Percentiles rank a stretch among this genome's conserved stretches.
These are phyloP conservation scores for Cyberlindnera maclurae DNA, from an alignment of 805 yeast species.

Conservation along the genomic window DNA sequence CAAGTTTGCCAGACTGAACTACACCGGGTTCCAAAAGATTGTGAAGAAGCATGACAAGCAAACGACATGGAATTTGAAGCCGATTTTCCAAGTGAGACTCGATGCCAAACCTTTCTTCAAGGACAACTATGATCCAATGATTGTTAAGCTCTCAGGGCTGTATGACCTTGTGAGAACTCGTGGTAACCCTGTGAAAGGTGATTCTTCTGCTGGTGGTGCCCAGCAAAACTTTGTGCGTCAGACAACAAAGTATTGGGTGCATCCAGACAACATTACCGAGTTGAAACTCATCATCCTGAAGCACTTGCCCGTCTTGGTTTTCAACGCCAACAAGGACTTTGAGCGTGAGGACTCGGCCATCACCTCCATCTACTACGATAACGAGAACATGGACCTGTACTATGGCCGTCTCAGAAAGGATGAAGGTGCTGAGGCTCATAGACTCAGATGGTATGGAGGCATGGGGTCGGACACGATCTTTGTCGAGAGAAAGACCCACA, in stretches of 20 bases:
- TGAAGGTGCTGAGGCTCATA: constrained; percentile 98
- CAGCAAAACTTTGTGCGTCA: constrained; percentile 98
- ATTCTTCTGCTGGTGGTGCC: constrained; percentile 94
- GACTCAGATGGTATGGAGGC: constrained; percentile 99
- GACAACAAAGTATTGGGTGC: constrained; percentile 99
- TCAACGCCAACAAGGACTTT: constrained; percentile 93
- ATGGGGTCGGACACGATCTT: constrained; percentile 89
- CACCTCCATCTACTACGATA: constrained; percentile 94
- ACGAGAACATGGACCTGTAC: constrained; percentile 81
- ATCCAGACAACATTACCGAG: constrained; percentile 96
- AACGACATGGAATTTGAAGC: constrained; percentile 73
- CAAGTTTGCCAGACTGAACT: constrained; percentile 86
- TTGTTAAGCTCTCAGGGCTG: constrained; percentile 80
- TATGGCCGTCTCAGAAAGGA: constrained; percentile 92
- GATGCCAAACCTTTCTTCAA: constrained; percentile 94
- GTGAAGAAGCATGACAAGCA: constrained; percentile 94
- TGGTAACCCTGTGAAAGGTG: constrained; percentile 93
- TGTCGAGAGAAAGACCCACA: constrained; percentile 94
- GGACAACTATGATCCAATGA: constrained; percentile 84
- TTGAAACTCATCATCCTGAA: constrained; percentile 85
- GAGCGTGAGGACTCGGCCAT: constrained; percentile 93
- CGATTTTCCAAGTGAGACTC: constrained; percentile 88
- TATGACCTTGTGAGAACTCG: constrained; percentile 93
- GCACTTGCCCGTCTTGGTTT: constrained; percentile 94
- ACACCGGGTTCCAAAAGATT: constrained; percentile 95